Base-by-base conservation (phyloP, 805 yeast species). In the Suhomyces tanzawaensis region DNA sequence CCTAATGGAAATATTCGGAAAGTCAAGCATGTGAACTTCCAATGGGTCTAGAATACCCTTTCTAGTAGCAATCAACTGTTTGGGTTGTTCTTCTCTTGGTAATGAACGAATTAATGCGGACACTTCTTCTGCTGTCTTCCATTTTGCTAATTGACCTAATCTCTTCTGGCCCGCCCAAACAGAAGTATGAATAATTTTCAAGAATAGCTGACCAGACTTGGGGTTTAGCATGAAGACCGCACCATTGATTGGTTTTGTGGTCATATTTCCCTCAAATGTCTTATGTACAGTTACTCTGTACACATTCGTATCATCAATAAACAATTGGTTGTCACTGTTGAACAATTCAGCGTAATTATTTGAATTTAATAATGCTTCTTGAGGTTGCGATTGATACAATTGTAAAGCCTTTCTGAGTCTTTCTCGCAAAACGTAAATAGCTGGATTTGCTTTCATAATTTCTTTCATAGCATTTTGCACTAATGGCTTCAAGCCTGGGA, bases 121-220 rank as follows among this genome's bases (percentile, higher is more conserved):
- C 16, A 88, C 95, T 60, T 91, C 98, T 62, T 93, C 99, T 0
- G 99, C 98, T 1, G 98, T 82, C 58, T 91, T 93, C 99, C 99
- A 93, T 57, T 93, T 93, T 1, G 98, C 90, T 47, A 93, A 66
- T 55, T 93, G 97, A 19, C 93, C 83, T 43, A 91, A 72, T 51
- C 97, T 82, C 53, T 88, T 90, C 60, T 93, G 98, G 14, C 99
- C 99, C 3, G 95, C 83, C 95, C 96, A 93, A 2, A 88, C 95
- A 4, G 95, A 85, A 0, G 95, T 87, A 53, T 91, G 98, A 42
- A 93, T 87, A 38, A 93, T 78, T 55, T 87, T 88, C 61, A 93
- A 70, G 55, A 85, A 89, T 35, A 93, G 62, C 55, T 90, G 96
- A 24, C 99, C 99, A 1, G 90, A 78, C 48, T 81, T 80, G 1